Evolutionary conservation across 2,329 filamentous ascomycete species (phyloP).

Genomic region (Colletotrichum cereale): DNA sequence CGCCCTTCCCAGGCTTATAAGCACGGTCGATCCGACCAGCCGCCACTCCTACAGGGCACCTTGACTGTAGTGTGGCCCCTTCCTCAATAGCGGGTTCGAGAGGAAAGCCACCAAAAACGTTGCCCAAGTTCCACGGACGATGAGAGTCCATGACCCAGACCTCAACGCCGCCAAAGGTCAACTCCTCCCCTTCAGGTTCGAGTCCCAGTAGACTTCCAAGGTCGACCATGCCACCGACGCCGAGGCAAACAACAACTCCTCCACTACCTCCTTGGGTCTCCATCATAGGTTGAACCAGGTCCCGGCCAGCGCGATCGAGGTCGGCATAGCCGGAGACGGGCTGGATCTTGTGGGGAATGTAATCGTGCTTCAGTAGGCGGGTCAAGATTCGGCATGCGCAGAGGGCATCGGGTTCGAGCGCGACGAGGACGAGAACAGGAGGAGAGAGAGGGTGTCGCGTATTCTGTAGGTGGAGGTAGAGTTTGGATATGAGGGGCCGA

Average conservation of each 20-base stretch:
- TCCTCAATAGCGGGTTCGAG: constrained; percentile 64
- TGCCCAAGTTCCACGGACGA: constrained; percentile 93
- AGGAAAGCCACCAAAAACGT: constrained; percentile 86
- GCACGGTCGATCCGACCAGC: constrained; percentile 78
- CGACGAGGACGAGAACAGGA: constrained; percentile 90
- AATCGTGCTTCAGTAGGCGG: constrained; percentile 94
- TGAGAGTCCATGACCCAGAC: constrained; percentile 95
- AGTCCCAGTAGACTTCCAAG: constrained; percentile 84
- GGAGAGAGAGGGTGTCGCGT: constrained; percentile 91
- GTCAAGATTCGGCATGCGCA: constrained; percentile 96
- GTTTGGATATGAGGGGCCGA: constrained; percentile 86
- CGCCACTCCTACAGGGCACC: constrained; percentile 74
- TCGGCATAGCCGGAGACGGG: constrained; percentile 94
- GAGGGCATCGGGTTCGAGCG: constrained; percentile 93
- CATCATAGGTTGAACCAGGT: constrained; percentile 88
- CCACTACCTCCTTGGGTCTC: constrained; percentile 85
- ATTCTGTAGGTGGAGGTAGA: constrained; percentile 90
- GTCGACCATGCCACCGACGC: constrained; percentile 92
- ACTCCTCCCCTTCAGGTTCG: constrained; percentile 74
- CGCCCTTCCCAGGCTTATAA: constrained; percentile 85
- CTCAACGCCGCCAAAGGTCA: constrained; percentile 84
- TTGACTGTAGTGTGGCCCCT: constrained; percentile 60
- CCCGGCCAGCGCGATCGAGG: constrained; percentile 81
- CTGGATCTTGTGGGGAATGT: constrained; percentile 97
- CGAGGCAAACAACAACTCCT: constrained; percentile 91